A percentile compares a stretch with the other conserved stretches of the same genome.
Evolutionary conservation across 768 basidiomycete genomes (phyloP).

Genomic region (Austroboletus eburneus): DNA sequence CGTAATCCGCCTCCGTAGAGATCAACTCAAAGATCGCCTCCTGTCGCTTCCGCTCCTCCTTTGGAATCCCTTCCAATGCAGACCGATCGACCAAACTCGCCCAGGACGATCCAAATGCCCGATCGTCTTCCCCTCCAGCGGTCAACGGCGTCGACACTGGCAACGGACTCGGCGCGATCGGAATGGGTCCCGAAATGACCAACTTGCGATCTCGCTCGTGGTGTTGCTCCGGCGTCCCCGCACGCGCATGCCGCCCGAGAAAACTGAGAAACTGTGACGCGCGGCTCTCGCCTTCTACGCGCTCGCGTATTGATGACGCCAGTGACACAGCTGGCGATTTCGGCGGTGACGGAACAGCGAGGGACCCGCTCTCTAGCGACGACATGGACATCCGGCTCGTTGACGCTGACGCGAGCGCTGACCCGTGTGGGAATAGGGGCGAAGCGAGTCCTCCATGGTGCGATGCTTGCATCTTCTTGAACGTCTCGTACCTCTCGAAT

Average conservation of each 20-base stretch:
- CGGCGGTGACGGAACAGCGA: slow-evolving; percentile 37
- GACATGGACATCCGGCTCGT: slow-evolving; percentile 58
- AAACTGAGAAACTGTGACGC: slow-evolving; percentile 55
- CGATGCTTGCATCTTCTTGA: slow-evolving; percentile 49
- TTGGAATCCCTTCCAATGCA: slow-evolving; percentile 76
- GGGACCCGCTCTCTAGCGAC: slow-evolving; percentile 45
- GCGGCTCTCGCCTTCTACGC: slow-evolving; percentile 31
- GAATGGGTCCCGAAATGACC: slow-evolving; percentile 72
- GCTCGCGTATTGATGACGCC: slow-evolving; percentile 28
- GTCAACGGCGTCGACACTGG: background rate
- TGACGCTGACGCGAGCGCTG: slow-evolving; percentile 1
- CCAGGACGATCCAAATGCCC: slow-evolving; percentile 79
- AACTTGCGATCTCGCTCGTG: slow-evolving; percentile 42
- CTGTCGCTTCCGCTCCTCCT: slow-evolving; percentile 78
- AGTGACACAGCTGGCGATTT: slow-evolving; percentile 32
- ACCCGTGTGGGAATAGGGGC: slow-evolving; percentile 3
- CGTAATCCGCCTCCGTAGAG: slow-evolving; percentile 84
- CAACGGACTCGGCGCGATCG: slow-evolving; percentile 39
- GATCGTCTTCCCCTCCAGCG: slow-evolving; percentile 40
- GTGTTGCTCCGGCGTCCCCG: slow-evolving; percentile 42
- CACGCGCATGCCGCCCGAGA: slow-evolving; percentile 44
- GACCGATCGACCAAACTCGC: slow-evolving; percentile 84
- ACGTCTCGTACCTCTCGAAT: slow-evolving; percentile 86
- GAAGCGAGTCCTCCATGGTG: slow-evolving; percentile 3
- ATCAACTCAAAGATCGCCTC: slow-evolving; percentile 98